A percentile compares a stretch with the other conserved stretches of the same genome.
Evolutionary conservation across 169 alveolate species (phyloP).

Genomic region (Ophryocystis elektroscirrha): DNA sequence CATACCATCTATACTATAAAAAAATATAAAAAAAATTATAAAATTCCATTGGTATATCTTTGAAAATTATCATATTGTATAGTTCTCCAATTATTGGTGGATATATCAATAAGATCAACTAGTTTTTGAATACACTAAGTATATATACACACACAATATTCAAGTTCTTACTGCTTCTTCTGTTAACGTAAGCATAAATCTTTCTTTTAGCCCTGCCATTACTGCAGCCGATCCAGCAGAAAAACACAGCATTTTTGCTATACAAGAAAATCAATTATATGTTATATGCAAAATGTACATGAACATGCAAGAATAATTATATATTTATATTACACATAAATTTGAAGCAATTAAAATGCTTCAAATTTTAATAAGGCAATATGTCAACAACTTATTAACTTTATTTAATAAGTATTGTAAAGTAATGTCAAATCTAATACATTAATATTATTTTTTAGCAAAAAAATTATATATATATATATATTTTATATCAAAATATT

Average conservation of each 20-base stretch:
- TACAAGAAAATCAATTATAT: conserved; percentile 9
- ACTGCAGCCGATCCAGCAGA: conserved; percentile 44
- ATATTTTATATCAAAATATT: not conserved
- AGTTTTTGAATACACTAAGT: conserved; percentile 42
- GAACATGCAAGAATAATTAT: not conserved
- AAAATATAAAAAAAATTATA: no score
- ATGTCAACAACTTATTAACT: no score
- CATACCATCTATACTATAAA: no score
- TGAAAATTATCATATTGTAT: conserved; percentile 81
- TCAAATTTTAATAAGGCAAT: no score
- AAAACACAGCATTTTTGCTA: conserved; percentile 63
- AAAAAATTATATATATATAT: not conserved
- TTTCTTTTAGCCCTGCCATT: conserved; percentile 34
- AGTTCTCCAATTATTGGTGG: conserved; percentile 72
- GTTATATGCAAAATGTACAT: not conserved
- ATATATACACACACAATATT: not conserved
- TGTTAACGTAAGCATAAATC: conserved; percentile 46
- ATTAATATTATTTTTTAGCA: no score
- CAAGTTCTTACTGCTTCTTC: conserved; percentile 29
- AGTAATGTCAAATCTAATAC: no score
- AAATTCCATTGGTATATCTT: conserved; percentile 71
- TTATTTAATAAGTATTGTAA: no score
- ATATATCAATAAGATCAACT: conserved; percentile 57
- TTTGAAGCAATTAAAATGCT: not conserved
- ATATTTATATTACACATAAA: not conserved